Conservation (phyloP, 202 grass and related monocot genomes). For the Setaria viridis region DNA sequence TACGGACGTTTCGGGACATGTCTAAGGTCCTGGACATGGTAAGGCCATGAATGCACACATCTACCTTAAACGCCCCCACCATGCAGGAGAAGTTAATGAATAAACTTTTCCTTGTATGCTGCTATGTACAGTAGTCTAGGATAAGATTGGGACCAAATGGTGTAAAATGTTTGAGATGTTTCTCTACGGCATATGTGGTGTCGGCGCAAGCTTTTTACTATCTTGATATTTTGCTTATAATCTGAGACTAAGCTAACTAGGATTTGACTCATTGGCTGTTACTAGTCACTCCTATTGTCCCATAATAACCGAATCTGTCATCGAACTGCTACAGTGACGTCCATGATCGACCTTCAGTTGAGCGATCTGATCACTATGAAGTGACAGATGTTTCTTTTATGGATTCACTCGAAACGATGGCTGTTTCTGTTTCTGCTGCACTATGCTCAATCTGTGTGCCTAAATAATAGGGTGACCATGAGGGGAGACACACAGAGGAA, state of each 20-base stretch:
- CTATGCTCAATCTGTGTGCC: no score
- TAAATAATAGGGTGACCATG: no score
- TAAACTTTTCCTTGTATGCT: not conserved
- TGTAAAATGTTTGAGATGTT: not conserved
- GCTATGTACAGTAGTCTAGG: not conserved
- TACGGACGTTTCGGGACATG: not conserved
- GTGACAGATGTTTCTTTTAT: not conserved
- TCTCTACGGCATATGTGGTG: not conserved
- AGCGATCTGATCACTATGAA: not conserved
- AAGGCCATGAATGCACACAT: conserved; percentile 3
- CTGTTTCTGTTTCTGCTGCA: no score
- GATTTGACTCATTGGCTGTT: not conserved
- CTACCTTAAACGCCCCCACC: not conserved
- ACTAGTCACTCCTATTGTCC: not conserved
- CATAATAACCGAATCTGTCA: not conserved
- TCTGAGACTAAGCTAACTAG: not conserved
- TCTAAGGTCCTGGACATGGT: not conserved
- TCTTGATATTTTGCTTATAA: not conserved
- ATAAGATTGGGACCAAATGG: not conserved
- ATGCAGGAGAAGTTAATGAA: not conserved
- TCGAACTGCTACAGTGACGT: no score
- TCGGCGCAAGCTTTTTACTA: not conserved
- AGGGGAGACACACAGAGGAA: no score
- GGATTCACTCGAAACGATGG: not conserved
- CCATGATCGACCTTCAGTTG: not conserved